Evolutionary conservation across 164 flowering plant genomes (phyloP).

Genomic region (Berberis thunbergii): DNA sequence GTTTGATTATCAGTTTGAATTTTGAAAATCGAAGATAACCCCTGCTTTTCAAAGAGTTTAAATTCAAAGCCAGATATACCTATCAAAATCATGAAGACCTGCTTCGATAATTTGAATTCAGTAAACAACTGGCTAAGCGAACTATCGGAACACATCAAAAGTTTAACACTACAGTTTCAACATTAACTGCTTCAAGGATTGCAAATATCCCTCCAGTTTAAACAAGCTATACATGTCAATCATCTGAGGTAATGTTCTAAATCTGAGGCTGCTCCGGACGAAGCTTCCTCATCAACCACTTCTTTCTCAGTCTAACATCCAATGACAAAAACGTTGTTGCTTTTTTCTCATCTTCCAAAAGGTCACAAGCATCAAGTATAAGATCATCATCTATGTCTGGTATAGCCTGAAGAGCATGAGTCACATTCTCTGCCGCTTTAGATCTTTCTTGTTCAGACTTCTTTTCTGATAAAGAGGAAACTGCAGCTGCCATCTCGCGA

Average conservation of each 20-base stretch:
- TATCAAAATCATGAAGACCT: too few relatives aligned
- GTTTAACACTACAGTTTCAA: too few relatives aligned
- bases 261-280: slow-evolving; percentile 20
- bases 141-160: too few relatives aligned
- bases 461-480: slow-evolving; percentile 22
- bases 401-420: slow-evolving; percentile 42
- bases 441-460: slow-evolving; percentile 19
- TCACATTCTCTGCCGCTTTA: slow-evolving; percentile 28
- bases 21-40: too few relatives aligned
- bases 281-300: slow-evolving; percentile 49
- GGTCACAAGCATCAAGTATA: slow-evolving; percentile 53
- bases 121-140: too few relatives aligned
- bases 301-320: slow-evolving; percentile 44
- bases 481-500: slow-evolving; percentile 26
- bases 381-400: slow-evolving; percentile 61
- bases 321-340: slow-evolving; percentile 54
- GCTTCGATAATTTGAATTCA: too few relatives aligned
- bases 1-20: too few relatives aligned
- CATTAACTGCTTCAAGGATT: too few relatives aligned
- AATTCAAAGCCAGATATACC: too few relatives aligned
- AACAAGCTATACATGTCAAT: background rate
- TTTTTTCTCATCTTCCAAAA: slow-evolving; percentile 50
- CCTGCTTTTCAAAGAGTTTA: too few relatives aligned
- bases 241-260: background rate
- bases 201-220: background rate